Conservation (phyloP, 1,284 basidiomycete species). For the Ceratobasidium sp. region DNA sequence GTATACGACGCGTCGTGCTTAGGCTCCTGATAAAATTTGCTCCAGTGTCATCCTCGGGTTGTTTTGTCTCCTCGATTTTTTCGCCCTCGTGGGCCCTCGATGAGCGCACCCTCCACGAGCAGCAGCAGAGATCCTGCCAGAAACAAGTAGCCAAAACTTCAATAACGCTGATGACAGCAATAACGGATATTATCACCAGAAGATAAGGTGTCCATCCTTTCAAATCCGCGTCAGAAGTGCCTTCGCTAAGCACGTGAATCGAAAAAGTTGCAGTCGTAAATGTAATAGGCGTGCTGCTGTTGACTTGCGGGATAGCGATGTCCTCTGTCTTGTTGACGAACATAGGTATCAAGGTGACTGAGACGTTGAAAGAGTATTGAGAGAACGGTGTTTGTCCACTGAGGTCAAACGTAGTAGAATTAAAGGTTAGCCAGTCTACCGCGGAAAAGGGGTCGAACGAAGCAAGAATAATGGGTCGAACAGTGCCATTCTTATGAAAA, state of each 20-base stretch:
- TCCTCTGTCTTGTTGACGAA: constrained; percentile 23
- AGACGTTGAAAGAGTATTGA: constrained; percentile 19
- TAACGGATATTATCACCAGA: neutral
- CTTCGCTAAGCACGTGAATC: constrained; percentile 10
- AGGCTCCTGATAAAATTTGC: neutral
- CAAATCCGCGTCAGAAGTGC: neutral
- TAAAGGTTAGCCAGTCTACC: constrained; percentile 22
- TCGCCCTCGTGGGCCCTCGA: neutral
- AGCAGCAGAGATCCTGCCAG: constrained; percentile 31
- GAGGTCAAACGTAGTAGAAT: constrained; percentile 15
- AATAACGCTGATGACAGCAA: constrained; percentile 15
- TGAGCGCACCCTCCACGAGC: neutral
- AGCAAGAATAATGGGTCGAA: constrained; percentile 7
- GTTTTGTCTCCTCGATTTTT: neutral
- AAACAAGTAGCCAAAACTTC: constrained; percentile 20
- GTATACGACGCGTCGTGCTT: neutral
- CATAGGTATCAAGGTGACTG: constrained; percentile 22
- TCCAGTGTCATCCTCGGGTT: neutral
- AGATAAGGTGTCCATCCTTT: constrained; percentile 35
- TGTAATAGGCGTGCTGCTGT: constrained; percentile 27
- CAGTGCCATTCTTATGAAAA: constrained; percentile 16
- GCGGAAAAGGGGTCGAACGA: constrained; percentile 31
- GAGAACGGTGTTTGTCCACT: constrained; percentile 27
- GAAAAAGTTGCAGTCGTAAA: constrained; percentile 23
- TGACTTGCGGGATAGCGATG: constrained; percentile 4